Base-by-base conservation (phyloP, 1,284 basidiomycete genomes). In the Fomitopsis schrenkii region DNA sequence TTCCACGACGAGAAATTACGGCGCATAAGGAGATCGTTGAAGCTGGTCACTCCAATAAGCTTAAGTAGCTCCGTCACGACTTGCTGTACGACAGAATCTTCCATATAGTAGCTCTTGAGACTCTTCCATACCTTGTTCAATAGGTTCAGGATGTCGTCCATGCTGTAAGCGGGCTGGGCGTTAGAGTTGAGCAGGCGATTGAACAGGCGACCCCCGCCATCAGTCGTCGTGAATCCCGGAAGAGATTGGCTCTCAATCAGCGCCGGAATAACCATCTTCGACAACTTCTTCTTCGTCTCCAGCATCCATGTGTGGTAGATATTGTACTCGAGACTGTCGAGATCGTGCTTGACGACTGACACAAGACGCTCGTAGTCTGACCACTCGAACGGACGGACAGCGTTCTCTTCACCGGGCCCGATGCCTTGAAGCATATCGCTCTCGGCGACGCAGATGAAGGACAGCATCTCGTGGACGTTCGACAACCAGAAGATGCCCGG, bases 1-100 rank as follows among this genome's bases (percentile, higher is more conserved):
- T 99, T 99, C 97, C 97, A 99, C 2, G 97, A 98, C 70, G 95
- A 97, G 77, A 99, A 99, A 79, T 99, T 99, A 57, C 97, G 85
- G 70, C 97, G 84, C 97, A 99, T 99, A 62, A 99, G 80, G 65
- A 99, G 83, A 70, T 99, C 97, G 74, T 99, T 99, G 79, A 99
- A 99, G 68, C 94, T 95, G 67, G 95, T 95, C 54, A 98, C 95
- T 22, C 97, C 97, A 69, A 98, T 94, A 65, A 99, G 79, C 79
- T 98, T 98, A 68, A 99, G 85, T 35, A 99, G 82, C 77, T 99
- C 97, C 4, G 95, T 98, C 64, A 98, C 84, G 50, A 97, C 97
- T 75, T 99, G 97, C 71, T 97, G 95, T 61, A 97, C 91, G 62
- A 99, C 96, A 57, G 91, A 92, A 71, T 98, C 95, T 76, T 99